These are phyloP conservation scores for Peronosclerospora sorghi DNA, from an alignment of 352 stramenopile species.

Conservation along the genomic window DNA sequence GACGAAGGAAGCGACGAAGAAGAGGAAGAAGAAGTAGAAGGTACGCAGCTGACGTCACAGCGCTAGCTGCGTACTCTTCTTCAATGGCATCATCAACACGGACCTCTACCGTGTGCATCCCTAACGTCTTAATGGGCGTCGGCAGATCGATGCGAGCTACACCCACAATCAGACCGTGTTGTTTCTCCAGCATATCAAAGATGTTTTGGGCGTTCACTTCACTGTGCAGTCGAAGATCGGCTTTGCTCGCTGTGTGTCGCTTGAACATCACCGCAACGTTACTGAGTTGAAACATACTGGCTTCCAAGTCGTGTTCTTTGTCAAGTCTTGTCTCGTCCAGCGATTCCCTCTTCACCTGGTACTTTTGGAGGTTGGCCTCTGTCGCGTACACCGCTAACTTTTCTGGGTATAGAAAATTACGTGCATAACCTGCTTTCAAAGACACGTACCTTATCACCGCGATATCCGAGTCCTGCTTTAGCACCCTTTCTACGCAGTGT, in stretches of 20 bases:
- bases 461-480: slow-evolving; percentile 84
- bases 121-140: too few relatives aligned
- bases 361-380: slow-evolving; percentile 79
- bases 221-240: slow-evolving; percentile 57
- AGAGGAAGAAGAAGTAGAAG: too few relatives aligned
- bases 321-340: slow-evolving; percentile 34
- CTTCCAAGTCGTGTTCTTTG: slow-evolving; percentile 52
- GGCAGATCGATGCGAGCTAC: too few relatives aligned
- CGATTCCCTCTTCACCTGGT: slow-evolving; percentile 58
- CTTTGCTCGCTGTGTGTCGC: slow-evolving; percentile 35
- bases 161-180: slow-evolving; percentile 71
- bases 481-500: slow-evolving; percentile 76
- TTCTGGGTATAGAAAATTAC: too few relatives aligned
- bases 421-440: too few relatives aligned
- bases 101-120: too few relatives aligned
- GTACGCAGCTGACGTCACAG: too few relatives aligned
- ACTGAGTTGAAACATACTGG: slow-evolving; percentile 47
- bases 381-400: slow-evolving; percentile 91
- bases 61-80: too few relatives aligned
- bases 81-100: too few relatives aligned
- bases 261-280: slow-evolving; percentile 47
- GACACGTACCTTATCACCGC: slow-evolving; percentile 89
- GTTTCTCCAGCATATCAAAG: slow-evolving; percentile 77
- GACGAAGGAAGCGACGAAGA: too few relatives aligned
- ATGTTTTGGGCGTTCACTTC: too few relatives aligned